Evolutionary conservation across 805 yeast species (phyloP).

Genomic region (Kodamaea kakaduensis): DNA sequence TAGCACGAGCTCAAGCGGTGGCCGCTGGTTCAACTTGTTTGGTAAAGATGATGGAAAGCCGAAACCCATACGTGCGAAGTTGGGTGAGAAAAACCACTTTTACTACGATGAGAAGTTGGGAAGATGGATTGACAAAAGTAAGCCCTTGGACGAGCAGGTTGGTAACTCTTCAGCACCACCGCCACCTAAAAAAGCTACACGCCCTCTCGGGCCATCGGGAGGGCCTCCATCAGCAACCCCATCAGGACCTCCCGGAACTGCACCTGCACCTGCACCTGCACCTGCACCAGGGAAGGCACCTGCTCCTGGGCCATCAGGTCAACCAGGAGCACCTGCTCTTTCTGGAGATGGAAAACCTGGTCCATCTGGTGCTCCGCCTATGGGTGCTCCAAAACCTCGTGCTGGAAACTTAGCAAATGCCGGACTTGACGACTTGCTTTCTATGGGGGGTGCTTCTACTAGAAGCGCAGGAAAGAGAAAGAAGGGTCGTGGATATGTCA

Average conservation of each 20-base stretch:
- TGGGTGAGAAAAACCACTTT: constrained; percentile 75
- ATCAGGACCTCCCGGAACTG: constrained; percentile 5
- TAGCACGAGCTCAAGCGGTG: constrained; percentile 1
- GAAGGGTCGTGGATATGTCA: constrained; percentile 51
- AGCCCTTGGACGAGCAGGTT: constrained; percentile 60
- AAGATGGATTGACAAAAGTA: constrained; percentile 79
- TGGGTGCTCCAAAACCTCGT: constrained; percentile 12
- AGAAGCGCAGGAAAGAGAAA: constrained; percentile 26
- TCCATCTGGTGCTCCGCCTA: constrained; percentile 10
- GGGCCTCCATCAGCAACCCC: constrained; percentile 7
- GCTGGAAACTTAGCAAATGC: constrained; percentile 33
- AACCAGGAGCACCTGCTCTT: constrained; percentile 6
- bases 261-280: constrained; percentile 7
- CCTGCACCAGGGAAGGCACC: neutral
- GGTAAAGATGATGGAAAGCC: constrained; percentile 57
- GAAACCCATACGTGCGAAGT: constrained; percentile 76
- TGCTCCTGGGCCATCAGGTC: constrained; percentile 1
- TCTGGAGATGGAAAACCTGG: constrained; percentile 11
- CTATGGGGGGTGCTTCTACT: constrained; percentile 24
- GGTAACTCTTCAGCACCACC: constrained; percentile 61
- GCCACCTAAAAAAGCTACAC: constrained; percentile 40
- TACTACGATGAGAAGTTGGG: constrained; percentile 78
- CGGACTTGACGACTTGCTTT: constrained; percentile 38
- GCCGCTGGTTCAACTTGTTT: constrained; percentile 54
- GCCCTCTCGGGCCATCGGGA: constrained; percentile 6